Evolutionary conservation across 306 rosid species (phyloP), one percentile per base, ranked within the genome.

Genomic region (Acacia confusa): DNA sequence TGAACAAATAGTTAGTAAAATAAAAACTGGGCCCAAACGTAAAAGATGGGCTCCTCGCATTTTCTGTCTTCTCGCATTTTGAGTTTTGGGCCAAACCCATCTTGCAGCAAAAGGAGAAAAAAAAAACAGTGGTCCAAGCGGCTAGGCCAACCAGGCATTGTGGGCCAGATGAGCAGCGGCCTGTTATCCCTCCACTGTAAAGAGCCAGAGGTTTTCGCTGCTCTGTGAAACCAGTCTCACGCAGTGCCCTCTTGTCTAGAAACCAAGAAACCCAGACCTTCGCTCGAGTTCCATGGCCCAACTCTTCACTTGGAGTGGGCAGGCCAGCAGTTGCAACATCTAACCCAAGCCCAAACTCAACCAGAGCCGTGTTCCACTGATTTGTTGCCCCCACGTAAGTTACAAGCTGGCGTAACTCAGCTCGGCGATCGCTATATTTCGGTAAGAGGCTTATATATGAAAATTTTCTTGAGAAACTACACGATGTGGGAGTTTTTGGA

Each of bases 381-480:
- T 0, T 60, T 60, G 25, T 1, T 10, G 8, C 34, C 66, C 66
- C 66, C 34, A 4, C 66, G 12, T 12, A 9, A 34, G 66, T 60
- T 25, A 60, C 66, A 60, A 60, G 66, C 66, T 60, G 34, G 17
- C 66, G 17, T 17, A 0, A 25, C 17, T 1, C 36, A 60, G 66
- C 66, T 60, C 34, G 66, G 66, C 17, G 9, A 3, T 0, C 2
- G 1, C 2, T 0, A 0, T 0, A 0, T 0, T 22, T 6, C 0
- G 0, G 14, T 25, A 8, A 24, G 16, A 10, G 6, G 1, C 0
- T 12, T 60, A 25, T 60, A 60, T 60, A 25, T 0, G 0, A 1
- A 4, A 3, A 4, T 10, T 0, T 60, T 0, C 0, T 4, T 0
- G 25, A 0, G 0, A 1, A 3, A 10, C 2, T 25, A 60, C 0